These are phyloP conservation scores for Hyaloscypha variabilis DNA, from an alignment of 495 filamentous ascomycete species.

Conservation along the genomic window DNA sequence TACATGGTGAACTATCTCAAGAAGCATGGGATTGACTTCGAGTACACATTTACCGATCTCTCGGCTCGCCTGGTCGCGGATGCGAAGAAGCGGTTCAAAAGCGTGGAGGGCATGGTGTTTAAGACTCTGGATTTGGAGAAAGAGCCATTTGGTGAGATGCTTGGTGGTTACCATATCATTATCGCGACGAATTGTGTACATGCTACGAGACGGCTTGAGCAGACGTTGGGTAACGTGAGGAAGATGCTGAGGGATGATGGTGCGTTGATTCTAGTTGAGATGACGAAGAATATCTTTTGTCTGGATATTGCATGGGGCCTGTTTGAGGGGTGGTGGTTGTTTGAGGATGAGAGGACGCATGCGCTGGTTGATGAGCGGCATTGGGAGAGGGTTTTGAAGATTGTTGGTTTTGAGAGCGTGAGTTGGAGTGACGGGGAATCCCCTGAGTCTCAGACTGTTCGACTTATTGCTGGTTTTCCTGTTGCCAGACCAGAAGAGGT, in stretches of 20 bases:
- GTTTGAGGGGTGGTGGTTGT: conserved; percentile 54
- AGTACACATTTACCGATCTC: conserved; percentile 54
- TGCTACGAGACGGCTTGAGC: conserved; percentile 48
- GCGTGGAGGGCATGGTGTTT: conserved; percentile 27
- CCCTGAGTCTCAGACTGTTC: conserved; percentile 43
- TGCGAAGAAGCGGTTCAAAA: conserved; percentile 47
- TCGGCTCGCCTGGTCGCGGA: conserved; percentile 49
- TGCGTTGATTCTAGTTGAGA: conserved; percentile 8
- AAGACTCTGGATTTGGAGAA: conserved; percentile 48
- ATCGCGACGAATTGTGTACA: conserved; percentile 55
- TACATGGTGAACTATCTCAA: conserved; percentile 24
- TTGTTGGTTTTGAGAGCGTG: conserved; percentile 46
- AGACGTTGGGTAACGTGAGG: conserved; percentile 46
- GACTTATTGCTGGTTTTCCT: conserved; percentile 33
- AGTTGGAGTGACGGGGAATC: conserved; percentile 48
- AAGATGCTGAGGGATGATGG: conserved; percentile 31
- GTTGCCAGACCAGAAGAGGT: conserved; percentile 37
- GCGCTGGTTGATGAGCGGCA: conserved; percentile 37
- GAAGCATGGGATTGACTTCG: conserved; percentile 34
- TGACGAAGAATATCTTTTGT: conserved; percentile 35
- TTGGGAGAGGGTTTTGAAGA: conserved; percentile 43
- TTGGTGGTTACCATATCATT: conserved; percentile 54
- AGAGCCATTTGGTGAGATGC: conserved; percentile 37
- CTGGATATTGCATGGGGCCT: conserved; percentile 45
- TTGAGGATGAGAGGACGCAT: conserved; percentile 47